Evolutionary conservation across 1,284 basidiomycete genomes (phyloP).

Genomic region (Trichosporon coremiiforme): DNA sequence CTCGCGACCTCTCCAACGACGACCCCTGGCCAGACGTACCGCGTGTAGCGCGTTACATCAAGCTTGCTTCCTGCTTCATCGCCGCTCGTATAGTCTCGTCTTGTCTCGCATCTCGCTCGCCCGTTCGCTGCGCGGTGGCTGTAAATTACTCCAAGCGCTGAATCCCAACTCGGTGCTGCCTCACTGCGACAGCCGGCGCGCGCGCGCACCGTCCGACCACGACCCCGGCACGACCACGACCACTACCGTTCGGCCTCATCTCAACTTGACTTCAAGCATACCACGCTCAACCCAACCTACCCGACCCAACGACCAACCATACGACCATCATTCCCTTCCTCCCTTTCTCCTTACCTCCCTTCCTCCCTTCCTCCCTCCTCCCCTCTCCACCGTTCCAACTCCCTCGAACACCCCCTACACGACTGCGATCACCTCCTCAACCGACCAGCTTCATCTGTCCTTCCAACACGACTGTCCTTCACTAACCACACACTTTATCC

Average conservation of each 20-base stretch:
- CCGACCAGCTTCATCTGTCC: neutral
- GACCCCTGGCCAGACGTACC: neutral
- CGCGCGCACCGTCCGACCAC: neutral
- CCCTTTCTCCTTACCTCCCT: neutral
- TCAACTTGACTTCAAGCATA: neutral
- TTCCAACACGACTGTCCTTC: slow-evolving; percentile 1
- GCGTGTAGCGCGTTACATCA: neutral
- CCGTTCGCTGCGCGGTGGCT: neutral
- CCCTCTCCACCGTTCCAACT: neutral
- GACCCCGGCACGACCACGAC: neutral
- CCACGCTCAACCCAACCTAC: slow-evolving; percentile 6
- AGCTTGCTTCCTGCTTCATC: neutral
- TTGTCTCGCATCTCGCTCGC: neutral
- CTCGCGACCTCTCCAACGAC: neutral
- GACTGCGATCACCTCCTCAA: neutral
- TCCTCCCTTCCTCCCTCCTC: neutral
- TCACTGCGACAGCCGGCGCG: neutral
- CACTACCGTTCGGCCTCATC: too few relatives aligned
- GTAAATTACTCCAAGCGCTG: neutral
- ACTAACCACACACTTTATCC: neutral
- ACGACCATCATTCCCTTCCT: slow-evolving; percentile 7
- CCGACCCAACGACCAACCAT: neutral
- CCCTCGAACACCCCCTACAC: neutral
- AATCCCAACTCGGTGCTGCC: neutral
- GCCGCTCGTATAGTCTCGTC: neutral